phyloP scores from a whole-genome alignment of 176 grass and related monocot species.

The Panicum miliaceum region DNA sequence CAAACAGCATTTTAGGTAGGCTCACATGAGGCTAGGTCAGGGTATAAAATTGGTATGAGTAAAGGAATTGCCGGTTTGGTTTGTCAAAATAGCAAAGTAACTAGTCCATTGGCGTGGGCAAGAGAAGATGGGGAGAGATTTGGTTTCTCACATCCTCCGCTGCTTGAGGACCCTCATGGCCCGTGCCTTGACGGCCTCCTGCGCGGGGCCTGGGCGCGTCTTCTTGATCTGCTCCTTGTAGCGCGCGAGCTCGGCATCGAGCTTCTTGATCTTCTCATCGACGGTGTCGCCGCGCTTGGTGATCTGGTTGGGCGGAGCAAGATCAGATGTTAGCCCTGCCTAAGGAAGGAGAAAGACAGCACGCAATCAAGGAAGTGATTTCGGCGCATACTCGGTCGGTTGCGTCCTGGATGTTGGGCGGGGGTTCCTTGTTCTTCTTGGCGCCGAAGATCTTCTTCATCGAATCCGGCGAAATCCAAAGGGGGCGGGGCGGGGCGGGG shows the following conservation, averaged over 20 bases:
- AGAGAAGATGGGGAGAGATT: not conserved
- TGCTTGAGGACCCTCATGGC: conserved; percentile 98
- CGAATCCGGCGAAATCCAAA: not conserved
- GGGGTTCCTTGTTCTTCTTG: conserved; percentile 92
- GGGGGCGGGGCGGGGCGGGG: too few relatives aligned
- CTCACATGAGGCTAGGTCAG: not conserved
- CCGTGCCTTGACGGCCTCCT: conserved; percentile 91
- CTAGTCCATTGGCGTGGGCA: not conserved
- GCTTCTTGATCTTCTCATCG: conserved; percentile 94
- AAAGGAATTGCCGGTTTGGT: not conserved
- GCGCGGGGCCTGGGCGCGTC: conserved; percentile 87
- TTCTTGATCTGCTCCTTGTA: conserved; percentile 99
- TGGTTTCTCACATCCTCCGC: conserved; percentile 66
- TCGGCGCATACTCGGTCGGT: conserved; percentile 60
- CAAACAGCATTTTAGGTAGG: conserved; percentile 1
- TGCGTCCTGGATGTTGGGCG: conserved; percentile 83
- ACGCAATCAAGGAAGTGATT: too few relatives aligned
- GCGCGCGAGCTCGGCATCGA: conserved; percentile 82
- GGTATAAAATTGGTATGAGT: not conserved
- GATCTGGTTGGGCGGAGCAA: conserved; percentile 51
- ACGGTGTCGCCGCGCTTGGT: conserved; percentile 84
- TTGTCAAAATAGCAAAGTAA: not conserved
- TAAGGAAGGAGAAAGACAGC: not conserved
- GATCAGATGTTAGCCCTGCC: not conserved
- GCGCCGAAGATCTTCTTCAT: conserved; percentile 98